Evolutionary conservation across 495 filamentous ascomycete species (phyloP).

Genomic region (Aspergillus saccharolyticus): DNA sequence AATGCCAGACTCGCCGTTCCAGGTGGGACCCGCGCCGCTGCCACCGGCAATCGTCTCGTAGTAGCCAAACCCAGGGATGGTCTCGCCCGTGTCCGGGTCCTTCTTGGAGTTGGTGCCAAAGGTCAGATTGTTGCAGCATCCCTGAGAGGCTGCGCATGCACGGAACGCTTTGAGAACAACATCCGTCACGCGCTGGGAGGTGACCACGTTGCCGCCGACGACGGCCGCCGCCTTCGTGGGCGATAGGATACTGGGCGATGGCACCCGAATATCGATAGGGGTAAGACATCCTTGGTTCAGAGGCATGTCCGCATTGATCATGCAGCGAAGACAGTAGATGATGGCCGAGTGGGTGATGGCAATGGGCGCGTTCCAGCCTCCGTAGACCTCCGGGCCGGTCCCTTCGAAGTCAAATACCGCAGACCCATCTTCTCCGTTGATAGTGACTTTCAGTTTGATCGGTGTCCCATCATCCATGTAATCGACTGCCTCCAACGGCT

Average conservation of each 20-base stretch:
- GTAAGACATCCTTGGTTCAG: constrained; percentile 91
- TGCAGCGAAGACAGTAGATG: constrained; percentile 85
- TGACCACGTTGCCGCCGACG: constrained; percentile 85
- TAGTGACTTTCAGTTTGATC: constrained; percentile 78
- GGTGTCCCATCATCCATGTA: constrained; percentile 97
- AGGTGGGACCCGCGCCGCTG: constrained; percentile 72
- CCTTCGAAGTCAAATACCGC: constrained; percentile 5
- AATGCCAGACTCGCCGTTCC: constrained; percentile 82
- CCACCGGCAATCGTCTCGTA: constrained; percentile 93
- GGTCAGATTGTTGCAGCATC: constrained; percentile 73
- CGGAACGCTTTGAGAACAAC: constrained; percentile 83
- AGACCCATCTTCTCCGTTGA: constrained; percentile 77
- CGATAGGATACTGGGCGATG: constrained; percentile 68
- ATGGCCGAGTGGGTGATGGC: constrained; percentile 89
- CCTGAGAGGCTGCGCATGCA: constrained; percentile 82
- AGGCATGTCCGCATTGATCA: constrained; percentile 87
- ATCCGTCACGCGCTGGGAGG: constrained; percentile 87
- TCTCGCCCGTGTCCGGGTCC: constrained; percentile 18
- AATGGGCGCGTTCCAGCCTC: constrained; percentile 88
- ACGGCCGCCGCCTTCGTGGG: constrained; percentile 77
- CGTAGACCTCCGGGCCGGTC: constrained; percentile 25
- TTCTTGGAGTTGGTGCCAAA: constrained; percentile 40
- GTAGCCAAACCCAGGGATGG: constrained; percentile 69
- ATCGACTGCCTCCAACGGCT: constrained; percentile 77
- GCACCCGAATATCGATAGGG: constrained; percentile 78